Base-by-base conservation (phyloP, 2,329 filamentous ascomycete genomes). In the Nothopassalora personata region DNA sequence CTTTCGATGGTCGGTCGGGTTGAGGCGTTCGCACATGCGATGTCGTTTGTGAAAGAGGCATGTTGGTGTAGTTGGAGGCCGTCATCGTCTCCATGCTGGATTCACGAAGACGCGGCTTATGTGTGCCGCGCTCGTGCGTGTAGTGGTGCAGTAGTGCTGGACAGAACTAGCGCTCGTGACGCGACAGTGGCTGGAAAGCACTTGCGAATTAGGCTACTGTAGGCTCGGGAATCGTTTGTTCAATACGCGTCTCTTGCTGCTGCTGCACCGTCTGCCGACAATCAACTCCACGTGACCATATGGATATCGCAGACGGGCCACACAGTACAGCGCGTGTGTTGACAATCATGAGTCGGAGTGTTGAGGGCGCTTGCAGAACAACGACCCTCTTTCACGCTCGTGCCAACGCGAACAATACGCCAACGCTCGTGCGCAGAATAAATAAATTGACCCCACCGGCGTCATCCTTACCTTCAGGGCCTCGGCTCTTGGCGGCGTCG, bases 81-180 rank as follows among this genome's bases (percentile, higher is more conserved):
- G 64, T 61, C 58, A 63, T 59, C 19, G 62, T 64, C 49, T 64
- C 62, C 64, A 66, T n/a, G 49, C 46, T 15, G 54, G 34, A 13
- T 28, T 5, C 8, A 27, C 10, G 6, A 11, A 30, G 27, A n/a
- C 28, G 19, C 15, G 46, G 23, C 28, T 28, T 19, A 49, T 49
- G 43, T 23, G 43, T 18, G 19, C 15, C 43, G 23, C 23, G 23
- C 15, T 13, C 46, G 46, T 19, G 28, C 34, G 52, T 43, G 50
- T 19, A 47, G 52, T 49, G 1, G 51, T 55, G 19, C 46, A 49
- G 46, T 36, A 7, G 46, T 28, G 33, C 33, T 15, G 27, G 18
- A 36, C 10, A 30, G 53, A 46, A 47, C 45, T 51, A 30, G 53
- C 50, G 53, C 45, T 51, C 49, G 49, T 31, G 19, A 43, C 39